These are phyloP conservation scores for Alternaria sp. DNA, from an alignment of 2,329 filamentous ascomycete species.

Conservation along the genomic window DNA sequence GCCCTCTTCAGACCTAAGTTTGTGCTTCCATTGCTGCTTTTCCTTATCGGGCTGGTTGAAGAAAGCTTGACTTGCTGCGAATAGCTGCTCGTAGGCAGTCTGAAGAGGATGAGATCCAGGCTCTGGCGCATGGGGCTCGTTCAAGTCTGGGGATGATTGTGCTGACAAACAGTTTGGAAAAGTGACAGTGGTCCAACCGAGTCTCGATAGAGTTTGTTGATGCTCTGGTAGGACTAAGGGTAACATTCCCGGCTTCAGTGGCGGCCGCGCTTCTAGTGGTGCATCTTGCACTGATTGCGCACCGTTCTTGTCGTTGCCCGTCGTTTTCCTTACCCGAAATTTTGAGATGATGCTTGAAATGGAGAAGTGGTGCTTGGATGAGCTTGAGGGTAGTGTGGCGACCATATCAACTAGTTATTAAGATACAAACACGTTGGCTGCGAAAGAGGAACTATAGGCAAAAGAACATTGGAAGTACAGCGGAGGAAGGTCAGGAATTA, in stretches of 20 bases:
- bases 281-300: background rate
- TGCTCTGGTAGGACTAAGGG: conserved; percentile 46
- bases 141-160: background rate
- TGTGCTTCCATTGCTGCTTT: conserved; percentile 44
- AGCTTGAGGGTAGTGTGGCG: conserved; percentile 20
- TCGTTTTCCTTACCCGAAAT: conserved; percentile 31
- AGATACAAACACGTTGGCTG: background rate
- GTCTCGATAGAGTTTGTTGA: conserved; percentile 37
- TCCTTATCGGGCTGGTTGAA: conserved; percentile 36
- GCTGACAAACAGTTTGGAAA: conserved; percentile 29
- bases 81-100: conserved; percentile 39
- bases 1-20: conserved; percentile 48
- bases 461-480: background rate
- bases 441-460: background rate
- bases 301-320: background rate
- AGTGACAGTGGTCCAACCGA: conserved; percentile 50
- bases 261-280: conserved; percentile 25
- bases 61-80: conserved; percentile 42
- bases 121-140: background rate
- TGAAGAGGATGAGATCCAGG: conserved; percentile 40
- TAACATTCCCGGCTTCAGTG: conserved; percentile 34
- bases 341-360: conserved; percentile 42
- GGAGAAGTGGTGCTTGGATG: conserved; percentile 29
- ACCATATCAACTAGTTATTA: conserved; percentile 24
- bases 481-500: background rate